Evolutionary conservation across 2,329 filamentous ascomycete species (phyloP), one percentile per base, ranked within the genome.

Genomic region (Hirsutella rhossiliensis): DNA sequence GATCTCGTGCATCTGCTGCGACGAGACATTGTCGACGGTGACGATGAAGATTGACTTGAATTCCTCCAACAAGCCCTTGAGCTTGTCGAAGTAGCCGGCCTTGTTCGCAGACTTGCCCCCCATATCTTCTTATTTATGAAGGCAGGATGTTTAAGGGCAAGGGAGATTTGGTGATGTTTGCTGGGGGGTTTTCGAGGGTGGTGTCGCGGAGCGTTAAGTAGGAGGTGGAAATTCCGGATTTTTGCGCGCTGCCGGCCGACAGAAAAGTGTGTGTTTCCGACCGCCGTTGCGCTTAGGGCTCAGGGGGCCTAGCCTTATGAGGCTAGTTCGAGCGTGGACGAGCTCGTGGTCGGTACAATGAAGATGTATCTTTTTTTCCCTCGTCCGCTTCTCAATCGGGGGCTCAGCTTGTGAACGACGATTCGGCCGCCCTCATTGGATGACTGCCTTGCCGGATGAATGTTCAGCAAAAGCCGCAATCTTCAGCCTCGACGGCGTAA

Each of bases 1-100:
- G 71, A 98, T 97, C 82, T 98, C 92, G 87, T 98, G 92, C 94
- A 98, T 98, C 83, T 98, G 94, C 82, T 98, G 92, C 60, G 92
- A 98, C 71, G 84, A 87, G 82, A 98, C 92, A 98, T 97, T 98
- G 87, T 97, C 87, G 66, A 90, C 84, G 66, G 81, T 66, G 70
- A 95, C 89, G 71, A 98, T 89, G 87, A 98, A 97, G 76, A 97
- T 85, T 65, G 85, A 90, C 70, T 80, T 81, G 84, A 94, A 97
- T 69, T 88, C 83, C 77, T 97, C 87, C 69, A 98, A 84, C 69
- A 97, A 82, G 72, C 70, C 71, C 84, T 96, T 94, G 70, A 98
- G 88, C 88, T 97, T 97, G 72, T 96, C 90, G 79, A 98, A 98
- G 82, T 98, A 95, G 62, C 68, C 85, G 69, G 87, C 80, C 82